phyloP scores from a whole-genome alignment of 306 rosid genomes.

The Purshia tridentata region DNA sequence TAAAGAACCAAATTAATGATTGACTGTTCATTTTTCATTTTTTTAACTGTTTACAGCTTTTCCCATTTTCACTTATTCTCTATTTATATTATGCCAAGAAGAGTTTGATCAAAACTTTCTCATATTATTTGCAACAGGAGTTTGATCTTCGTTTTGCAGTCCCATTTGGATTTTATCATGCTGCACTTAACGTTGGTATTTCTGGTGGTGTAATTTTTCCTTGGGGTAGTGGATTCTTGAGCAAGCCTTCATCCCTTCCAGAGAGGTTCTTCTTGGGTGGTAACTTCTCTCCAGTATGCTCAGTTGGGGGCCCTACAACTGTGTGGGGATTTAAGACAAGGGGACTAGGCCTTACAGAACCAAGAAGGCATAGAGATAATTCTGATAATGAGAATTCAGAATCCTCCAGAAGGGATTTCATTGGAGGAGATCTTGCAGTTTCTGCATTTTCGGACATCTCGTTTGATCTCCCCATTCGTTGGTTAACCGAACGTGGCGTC shows the following conservation, averaged over 20 bases:
- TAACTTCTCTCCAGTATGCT: constrained; percentile 91
- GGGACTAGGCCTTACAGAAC: constrained; percentile 88
- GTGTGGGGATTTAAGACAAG: constrained; percentile 91
- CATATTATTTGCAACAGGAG: constrained; percentile 54
- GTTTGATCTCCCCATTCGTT: constrained; percentile 78
- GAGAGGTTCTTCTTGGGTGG: constrained; percentile 95
- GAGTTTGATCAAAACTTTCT: constrained; percentile 57
- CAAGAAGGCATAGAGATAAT: constrained; percentile 57
- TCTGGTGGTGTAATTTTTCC: constrained; percentile 81
- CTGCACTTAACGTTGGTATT: constrained; percentile 86
- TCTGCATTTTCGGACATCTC: constrained; percentile 93
- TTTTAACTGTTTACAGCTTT: too few relatives aligned
- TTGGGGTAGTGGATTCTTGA: constrained; percentile 81
- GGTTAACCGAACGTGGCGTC: constrained; percentile 86
- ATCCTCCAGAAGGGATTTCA: constrained; percentile 54
- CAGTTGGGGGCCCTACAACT: constrained; percentile 78
- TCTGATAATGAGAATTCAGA: constrained; percentile 43
- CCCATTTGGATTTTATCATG: constrained; percentile 80
- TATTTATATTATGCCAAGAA: constrained; percentile 31
- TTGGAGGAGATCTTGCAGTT: constrained; percentile 98
- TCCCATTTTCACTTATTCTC: not conserved
- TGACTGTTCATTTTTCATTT: not conserved
- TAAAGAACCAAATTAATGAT: not conserved
- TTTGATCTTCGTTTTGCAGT: constrained; percentile 82
- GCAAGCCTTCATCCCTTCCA: constrained; percentile 83